These are phyloP conservation scores for Xylariales sp. DNA, from an alignment of 2,329 filamentous ascomycete species.

Conservation along the genomic window DNA sequence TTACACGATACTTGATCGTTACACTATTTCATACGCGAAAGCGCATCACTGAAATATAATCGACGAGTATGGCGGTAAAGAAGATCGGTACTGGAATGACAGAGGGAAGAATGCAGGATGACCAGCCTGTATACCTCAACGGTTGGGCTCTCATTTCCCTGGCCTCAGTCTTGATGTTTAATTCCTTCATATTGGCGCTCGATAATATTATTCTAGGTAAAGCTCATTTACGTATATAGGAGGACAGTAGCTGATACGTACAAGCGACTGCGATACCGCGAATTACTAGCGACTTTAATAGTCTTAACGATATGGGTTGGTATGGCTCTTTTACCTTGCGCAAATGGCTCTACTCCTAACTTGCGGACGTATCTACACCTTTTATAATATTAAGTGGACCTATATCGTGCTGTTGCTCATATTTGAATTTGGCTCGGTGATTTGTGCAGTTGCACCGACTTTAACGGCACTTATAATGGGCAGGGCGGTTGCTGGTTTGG, in stretches of 20 bases:
- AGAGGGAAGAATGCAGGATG: background rate
- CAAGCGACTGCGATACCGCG: conserved; percentile 15
- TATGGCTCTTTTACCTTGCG: conserved; percentile 22
- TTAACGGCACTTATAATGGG: conserved; percentile 14
- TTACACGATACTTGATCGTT: no score
- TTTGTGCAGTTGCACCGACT: conserved; percentile 19
- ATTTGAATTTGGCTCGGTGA: conserved; percentile 31
- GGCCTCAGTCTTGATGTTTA: conserved; percentile 1
- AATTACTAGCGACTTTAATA: conserved; percentile 25
- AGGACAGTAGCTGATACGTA: background rate
- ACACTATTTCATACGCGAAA: no score
- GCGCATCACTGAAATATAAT: no score
- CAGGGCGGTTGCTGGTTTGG: conserved; percentile 16
- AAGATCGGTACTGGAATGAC: no score
- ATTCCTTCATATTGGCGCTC: conserved; percentile 1
- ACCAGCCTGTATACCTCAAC: background rate
- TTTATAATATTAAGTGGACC: conserved; percentile 27
- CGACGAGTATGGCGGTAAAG: no score
- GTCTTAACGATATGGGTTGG: conserved; percentile 24
- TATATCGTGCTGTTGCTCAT: conserved; percentile 24
- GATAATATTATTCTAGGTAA: conserved; percentile 5
- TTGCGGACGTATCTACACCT: conserved; percentile 29
- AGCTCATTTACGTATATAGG: background rate
- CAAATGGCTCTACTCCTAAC: conserved; percentile 10
- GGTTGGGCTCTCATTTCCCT: background rate